Evolutionary conservation across 2,329 filamentous ascomycete species (phyloP).

Genomic region (Penicillium decumbens): DNA sequence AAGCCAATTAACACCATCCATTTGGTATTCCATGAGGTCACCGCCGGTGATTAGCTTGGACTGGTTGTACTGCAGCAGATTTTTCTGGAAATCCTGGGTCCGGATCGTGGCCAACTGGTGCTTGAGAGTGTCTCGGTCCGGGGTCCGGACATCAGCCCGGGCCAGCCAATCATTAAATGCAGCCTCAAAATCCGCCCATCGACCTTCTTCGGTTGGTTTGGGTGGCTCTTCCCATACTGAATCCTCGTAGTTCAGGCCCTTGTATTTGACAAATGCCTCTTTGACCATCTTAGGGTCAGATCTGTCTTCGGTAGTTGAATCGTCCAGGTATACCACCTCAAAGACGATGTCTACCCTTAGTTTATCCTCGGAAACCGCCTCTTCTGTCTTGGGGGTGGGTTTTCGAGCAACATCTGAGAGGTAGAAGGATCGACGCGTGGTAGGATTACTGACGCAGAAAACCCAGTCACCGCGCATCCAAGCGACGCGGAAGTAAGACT

Average conservation of each 20-base stretch:
- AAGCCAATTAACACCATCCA: slow-evolving; percentile 92
- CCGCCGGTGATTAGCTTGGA: slow-evolving; percentile 70
- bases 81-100: slow-evolving; percentile 58
- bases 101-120: slow-evolving; percentile 66
- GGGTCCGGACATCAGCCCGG: slow-evolving; percentile 67
- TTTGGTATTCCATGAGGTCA: slow-evolving; percentile 86
- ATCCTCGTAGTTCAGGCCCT: slow-evolving; percentile 86
- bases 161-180: slow-evolving; percentile 84
- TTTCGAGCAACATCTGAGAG: slow-evolving; percentile 60
- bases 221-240: slow-evolving; percentile 85
- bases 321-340: slow-evolving; percentile 64
- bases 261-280: slow-evolving; percentile 80
- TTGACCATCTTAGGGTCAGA: slow-evolving; percentile 69
- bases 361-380: slow-evolving; percentile 84
- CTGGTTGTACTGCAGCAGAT: slow-evolving; percentile 65
- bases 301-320: slow-evolving; percentile 56
- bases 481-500: slow-evolving; percentile 73
- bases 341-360: slow-evolving; percentile 86
- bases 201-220: slow-evolving; percentile 52
- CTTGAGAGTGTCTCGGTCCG: slow-evolving; percentile 53
- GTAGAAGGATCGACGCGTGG: slow-evolving; percentile 70
- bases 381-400: slow-evolving; percentile 65
- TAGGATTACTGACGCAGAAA: slow-evolving; percentile 60
- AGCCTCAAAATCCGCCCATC: slow-evolving; percentile 72
- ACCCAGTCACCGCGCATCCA: slow-evolving; percentile 93